Evolutionary conservation across 1,139 yeast genomes (phyloP), one percentile per base, ranked within the genome.

Genomic region (Arxiozyma bovina): DNA sequence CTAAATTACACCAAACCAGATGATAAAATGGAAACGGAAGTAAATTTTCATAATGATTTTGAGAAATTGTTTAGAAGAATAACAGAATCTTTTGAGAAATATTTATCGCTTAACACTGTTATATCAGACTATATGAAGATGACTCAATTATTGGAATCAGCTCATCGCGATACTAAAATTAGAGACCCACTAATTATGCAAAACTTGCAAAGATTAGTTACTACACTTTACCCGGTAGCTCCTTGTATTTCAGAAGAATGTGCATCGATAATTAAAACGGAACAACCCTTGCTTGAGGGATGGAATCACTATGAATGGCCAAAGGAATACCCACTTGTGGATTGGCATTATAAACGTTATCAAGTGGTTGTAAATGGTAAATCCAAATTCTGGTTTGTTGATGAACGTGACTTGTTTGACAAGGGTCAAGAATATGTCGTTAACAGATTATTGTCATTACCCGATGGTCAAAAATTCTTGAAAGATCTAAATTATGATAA

Each of bases 111-210:
- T 66, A 93, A 93, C 68, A 91, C 97, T 0, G 82, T 89, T 6
- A 79, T 93, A 38, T 87, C 97, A 0, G 96, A 89, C 65, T 85
- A 83, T 65, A 93, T 90, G 96, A 93, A 90, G 63, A 70, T 85
- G 53, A 85, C 96, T 1, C 84, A 84, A 60, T 61, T 75, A 1
- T 65, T 90, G 11, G 64, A 70, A 1, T 63, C 68, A 17, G 77
- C 79, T 0, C 44, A 73, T 7, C 77, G 65, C 18, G 68, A 72
- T 15, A 66, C 68, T 9, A 46, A 48, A 9, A 63, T 74, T 0
- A 66, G 71, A 70, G 47, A 65, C 64, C 58, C 63, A 59, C 55
- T 77, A 15, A 59, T 73, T 17, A 53, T 70, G 52, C 78, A 79
- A 52, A 73, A 81, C 0, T 77, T 77, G 58, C 74, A 76, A 61